Evolutionary conservation across 1,284 basidiomycete genomes (phyloP), one percentile per base, ranked within the genome.

Genomic region (Leccinum fallax): DNA sequence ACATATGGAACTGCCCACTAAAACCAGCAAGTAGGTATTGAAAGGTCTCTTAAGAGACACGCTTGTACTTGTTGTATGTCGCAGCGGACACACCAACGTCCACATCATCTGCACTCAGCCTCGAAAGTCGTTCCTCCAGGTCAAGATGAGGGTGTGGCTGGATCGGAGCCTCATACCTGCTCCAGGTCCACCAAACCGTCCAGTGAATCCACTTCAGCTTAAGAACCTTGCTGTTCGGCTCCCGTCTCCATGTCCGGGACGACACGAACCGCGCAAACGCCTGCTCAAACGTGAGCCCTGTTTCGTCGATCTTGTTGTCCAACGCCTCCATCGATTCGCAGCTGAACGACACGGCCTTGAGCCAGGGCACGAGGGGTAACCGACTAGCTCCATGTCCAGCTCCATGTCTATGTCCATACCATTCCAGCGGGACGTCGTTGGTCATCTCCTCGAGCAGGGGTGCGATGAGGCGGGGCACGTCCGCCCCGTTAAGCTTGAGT

Each of bases 181-280:
- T 69, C 71, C 71, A 72, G 3, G 60, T 61, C 71, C 71, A 72
- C 71, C 71, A 72, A 6, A 72, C 65, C 62, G 71, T 72, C 71
- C 71, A 72, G 26, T 72, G 71, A 48, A 72, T 72, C 71, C 71
- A 72, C 21, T 69, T 72, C 19, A 72, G 52, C 28, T 46, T 65
- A 21, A 72, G 68, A 19, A 74, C 71, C 53, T 64, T 72, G 70
- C 70, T 61, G 26, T 58, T 63, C 0, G 49, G 34, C 16, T 71
- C 70, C 19, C 73, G 66, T 36, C 48, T 57, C 58, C 66, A 63
- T 52, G 71, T 72, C 53, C 71, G 73, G 11, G 73, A 72, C 38
- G 57, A 30, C 5, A 72, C 70, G 2, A 74, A 51, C n/a, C 9
- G 63, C 9, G 53, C 24, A 65, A 72, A 74, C 16, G 65, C 66